A percentile compares a stretch with the other conserved stretches of the same genome.
phyloP scores from a whole-genome alignment of 2,329 filamentous ascomycete species.

The Monilinia fructicola region DNA sequence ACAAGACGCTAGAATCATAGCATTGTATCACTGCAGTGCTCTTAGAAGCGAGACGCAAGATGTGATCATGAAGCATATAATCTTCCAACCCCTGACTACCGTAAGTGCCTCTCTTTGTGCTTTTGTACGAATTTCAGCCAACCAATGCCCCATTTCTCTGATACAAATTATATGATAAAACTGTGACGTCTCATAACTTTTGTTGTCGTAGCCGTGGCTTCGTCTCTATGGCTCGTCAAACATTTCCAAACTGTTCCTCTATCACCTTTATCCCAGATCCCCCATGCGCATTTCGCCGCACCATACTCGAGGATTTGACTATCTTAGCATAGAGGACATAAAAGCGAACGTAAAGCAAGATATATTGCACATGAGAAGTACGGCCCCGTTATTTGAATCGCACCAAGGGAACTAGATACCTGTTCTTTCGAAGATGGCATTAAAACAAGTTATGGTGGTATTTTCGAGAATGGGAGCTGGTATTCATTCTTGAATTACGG shows the following conservation, averaged over 20 bases:
- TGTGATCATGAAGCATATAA: not conserved
- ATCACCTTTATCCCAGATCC: not conserved
- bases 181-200: not conserved
- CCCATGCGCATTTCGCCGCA: constrained; percentile 3
- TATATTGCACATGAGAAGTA: not conserved
- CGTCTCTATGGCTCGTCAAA: not conserved
- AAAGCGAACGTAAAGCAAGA: not conserved
- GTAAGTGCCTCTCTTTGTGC: not conserved
- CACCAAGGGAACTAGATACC: not conserved
- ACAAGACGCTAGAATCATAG: not conserved
- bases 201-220: not conserved
- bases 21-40: not conserved
- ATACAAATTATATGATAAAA: not conserved
- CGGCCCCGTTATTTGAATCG: constrained; percentile 4
- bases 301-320: not conserved
- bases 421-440: constrained; percentile 11
- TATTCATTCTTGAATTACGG: constrained; percentile 14
- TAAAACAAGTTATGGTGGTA: not conserved
- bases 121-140: not conserved
- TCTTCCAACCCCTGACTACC: not conserved
- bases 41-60: not conserved
- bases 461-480: constrained; percentile 4
- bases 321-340: not conserved
- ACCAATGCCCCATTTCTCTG: not conserved
- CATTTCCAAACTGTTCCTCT: not conserved